These are phyloP conservation scores for Warburgia ugandensis DNA, from an alignment of 164 flowering plant genomes.

Conservation along the genomic window DNA sequence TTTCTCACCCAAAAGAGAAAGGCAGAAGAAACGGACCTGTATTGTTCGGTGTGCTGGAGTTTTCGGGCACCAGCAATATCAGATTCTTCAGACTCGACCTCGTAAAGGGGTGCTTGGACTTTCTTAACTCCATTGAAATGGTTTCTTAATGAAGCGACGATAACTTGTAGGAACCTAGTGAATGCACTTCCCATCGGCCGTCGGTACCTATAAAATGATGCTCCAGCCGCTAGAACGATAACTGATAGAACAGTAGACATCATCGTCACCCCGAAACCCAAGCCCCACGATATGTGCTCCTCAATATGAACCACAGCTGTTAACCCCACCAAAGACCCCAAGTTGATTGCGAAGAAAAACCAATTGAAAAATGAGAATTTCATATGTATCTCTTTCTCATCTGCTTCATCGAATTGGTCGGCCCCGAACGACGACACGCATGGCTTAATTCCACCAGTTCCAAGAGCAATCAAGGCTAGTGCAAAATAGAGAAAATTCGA, in stretches of 20 bases:
- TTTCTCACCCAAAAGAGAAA: no score
- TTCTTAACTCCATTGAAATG: constrained; percentile 31
- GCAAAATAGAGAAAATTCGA: constrained; percentile 35
- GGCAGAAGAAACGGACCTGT: no score
- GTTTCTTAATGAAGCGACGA: constrained; percentile 38
- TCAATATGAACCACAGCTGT: constrained; percentile 46
- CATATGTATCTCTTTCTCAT: constrained; percentile 37
- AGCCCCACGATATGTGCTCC: constrained; percentile 36
- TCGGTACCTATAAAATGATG: constrained; percentile 40
- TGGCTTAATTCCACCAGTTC: constrained; percentile 70
- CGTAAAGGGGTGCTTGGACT: constrained; percentile 26
- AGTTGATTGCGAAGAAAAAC: constrained; percentile 79
- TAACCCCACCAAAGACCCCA: constrained; percentile 52
- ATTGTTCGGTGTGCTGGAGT: constrained; percentile 44
- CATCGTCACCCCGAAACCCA: constrained; percentile 56
- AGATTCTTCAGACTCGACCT: constrained; percentile 41
- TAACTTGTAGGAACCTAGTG: constrained; percentile 62
- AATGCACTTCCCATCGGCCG: constrained; percentile 70
- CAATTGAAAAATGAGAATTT: constrained; percentile 67
- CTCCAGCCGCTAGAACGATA: constrained; percentile 30
- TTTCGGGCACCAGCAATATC: constrained; percentile 53
- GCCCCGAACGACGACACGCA: constrained; percentile 72
- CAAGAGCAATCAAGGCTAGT: constrained; percentile 51
- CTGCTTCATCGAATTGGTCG: constrained; percentile 68
- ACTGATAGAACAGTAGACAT: constrained; percentile 29